These are phyloP conservation scores for Aechmea fasciata DNA, from an alignment of 176 grass and related monocot species.

Conservation along the genomic window DNA sequence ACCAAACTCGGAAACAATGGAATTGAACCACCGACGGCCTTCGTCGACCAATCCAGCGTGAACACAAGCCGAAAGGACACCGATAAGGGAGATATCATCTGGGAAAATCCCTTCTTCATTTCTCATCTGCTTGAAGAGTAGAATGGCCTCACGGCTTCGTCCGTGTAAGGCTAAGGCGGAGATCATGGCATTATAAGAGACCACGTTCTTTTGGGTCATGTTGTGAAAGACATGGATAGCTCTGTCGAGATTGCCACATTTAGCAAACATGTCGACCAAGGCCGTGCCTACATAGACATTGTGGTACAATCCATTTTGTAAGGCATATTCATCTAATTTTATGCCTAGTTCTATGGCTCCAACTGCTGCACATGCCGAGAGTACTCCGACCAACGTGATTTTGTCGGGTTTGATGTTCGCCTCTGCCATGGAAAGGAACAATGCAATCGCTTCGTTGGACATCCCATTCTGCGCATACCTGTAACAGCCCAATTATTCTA, in stretches of 20 bases:
- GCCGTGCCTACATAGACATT: constrained; percentile 81
- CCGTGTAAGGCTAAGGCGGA: constrained; percentile 64
- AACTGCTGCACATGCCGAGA: constrained; percentile 59
- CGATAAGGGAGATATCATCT: constrained; percentile 61
- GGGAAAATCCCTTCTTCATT: constrained; percentile 31
- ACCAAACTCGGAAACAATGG: constrained; percentile 41
- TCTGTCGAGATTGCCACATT: constrained; percentile 58
- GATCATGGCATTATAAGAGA: constrained; percentile 81
- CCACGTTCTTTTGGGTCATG: constrained; percentile 54
- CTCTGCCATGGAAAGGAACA: constrained; percentile 61
- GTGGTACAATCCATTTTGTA: constrained; percentile 29
- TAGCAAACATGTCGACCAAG: constrained; percentile 79
- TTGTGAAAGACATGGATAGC: constrained; percentile 47
- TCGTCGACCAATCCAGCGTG: constrained; percentile 62
- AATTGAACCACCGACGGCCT: constrained; percentile 46
- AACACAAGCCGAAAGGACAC: constrained; percentile 73
- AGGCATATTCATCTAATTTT: constrained; percentile 48
- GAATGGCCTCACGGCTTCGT: constrained; percentile 43
- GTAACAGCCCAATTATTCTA: constrained; percentile 12
- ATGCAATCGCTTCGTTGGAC: constrained; percentile 73
- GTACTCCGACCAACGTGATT: constrained; percentile 73
- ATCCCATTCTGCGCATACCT: constrained; percentile 83
- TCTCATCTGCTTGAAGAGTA: constrained; percentile 56
- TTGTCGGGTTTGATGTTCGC: constrained; percentile 39
- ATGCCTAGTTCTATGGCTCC: constrained; percentile 68